phyloP scores from a whole-genome alignment of 2,329 filamentous ascomycete species.

The Colletotrichum karsti region DNA sequence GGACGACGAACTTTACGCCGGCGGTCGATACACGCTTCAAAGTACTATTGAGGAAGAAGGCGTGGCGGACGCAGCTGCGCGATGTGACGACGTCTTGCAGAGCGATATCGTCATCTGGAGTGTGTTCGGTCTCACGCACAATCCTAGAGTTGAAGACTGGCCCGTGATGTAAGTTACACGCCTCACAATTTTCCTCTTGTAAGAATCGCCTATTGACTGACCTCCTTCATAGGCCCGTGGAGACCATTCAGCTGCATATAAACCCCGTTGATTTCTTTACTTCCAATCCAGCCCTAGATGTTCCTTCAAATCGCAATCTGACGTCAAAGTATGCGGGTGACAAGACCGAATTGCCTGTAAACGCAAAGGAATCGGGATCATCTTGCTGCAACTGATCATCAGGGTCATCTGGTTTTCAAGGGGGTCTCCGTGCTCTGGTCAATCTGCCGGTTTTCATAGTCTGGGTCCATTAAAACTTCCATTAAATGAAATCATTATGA shows the following conservation, averaged over 20 bases:
- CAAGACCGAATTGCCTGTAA: not conserved
- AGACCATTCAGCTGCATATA: slow-evolving; percentile 58
- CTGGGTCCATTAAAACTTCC: too few species aligned
- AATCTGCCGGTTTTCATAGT: too few species aligned
- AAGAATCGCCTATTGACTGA: too few species aligned
- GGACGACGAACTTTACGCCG: not conserved
- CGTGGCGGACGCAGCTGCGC: not conserved
- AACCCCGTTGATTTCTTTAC: slow-evolving; percentile 60
- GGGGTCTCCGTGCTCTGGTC: too few species aligned
- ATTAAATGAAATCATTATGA: too few species aligned
- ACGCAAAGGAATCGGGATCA: too few species aligned
- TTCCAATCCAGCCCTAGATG: slow-evolving; percentile 53
- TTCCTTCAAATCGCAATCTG: slow-evolving; percentile 26
- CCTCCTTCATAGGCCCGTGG: slow-evolving; percentile 46
- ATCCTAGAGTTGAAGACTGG: slow-evolving; percentile 64
- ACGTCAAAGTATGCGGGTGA: not conserved
- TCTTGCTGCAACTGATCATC: not conserved
- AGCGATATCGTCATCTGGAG: slow-evolving; percentile 65
- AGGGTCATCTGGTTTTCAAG: too few species aligned
- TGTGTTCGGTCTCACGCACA: slow-evolving; percentile 64
- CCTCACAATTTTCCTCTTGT: too few species aligned
- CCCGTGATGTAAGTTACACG: slow-evolving; percentile 55
- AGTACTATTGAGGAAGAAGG: not conserved
- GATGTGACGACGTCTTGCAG: slow-evolving; percentile 59
- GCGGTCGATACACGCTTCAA: not conserved